These are phyloP conservation scores for Caloboletus inedulis DNA, from an alignment of 1,284 basidiomycete genomes.

Conservation along the genomic window DNA sequence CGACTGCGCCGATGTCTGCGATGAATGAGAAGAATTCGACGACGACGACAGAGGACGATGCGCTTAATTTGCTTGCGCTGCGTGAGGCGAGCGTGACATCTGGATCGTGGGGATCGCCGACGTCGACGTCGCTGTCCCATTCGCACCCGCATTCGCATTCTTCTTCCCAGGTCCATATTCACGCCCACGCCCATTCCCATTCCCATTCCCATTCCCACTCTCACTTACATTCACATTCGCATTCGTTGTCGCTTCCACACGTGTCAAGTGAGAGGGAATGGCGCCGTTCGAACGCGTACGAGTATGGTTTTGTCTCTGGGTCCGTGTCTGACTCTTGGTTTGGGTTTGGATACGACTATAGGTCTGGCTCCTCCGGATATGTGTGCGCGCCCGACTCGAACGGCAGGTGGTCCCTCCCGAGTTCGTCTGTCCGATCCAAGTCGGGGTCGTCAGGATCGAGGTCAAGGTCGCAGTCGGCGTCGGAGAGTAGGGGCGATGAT, in stretches of 20 bases:
- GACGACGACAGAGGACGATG: conserved; percentile 20
- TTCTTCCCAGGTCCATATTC: conserved; percentile 13
- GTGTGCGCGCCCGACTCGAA: conserved; percentile 22
- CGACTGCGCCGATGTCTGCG: conserved; percentile 26
- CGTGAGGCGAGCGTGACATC: conserved; percentile 12
- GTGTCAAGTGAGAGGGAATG: conserved; percentile 3
- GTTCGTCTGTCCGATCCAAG: conserved; percentile 47
- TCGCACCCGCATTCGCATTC: conserved; percentile 12
- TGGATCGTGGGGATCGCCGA: conserved; percentile 15
- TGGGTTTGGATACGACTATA: background rate
- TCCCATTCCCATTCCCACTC: background rate
- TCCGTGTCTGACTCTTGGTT: background rate
- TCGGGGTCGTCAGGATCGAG: conserved; percentile 34
- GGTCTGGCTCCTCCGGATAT: background rate
- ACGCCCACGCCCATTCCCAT: background rate
- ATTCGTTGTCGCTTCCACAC: conserved; percentile 5
- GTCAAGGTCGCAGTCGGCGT: conserved; percentile 37
- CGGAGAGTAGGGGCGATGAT: conserved; percentile 39
- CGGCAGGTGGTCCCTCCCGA: conserved; percentile 50
- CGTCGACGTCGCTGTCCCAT: conserved; percentile 10
- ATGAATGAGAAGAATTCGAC: conserved; percentile 1
- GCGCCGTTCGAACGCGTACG: conserved; percentile 20
- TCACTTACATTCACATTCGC: background rate
- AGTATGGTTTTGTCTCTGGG: conserved; percentile 4
- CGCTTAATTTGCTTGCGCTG: conserved; percentile 27